Evolutionary conservation across 495 filamentous ascomycete genomes (phyloP), one percentile per base, ranked within the genome.

Genomic region (Podospora conica): DNA sequence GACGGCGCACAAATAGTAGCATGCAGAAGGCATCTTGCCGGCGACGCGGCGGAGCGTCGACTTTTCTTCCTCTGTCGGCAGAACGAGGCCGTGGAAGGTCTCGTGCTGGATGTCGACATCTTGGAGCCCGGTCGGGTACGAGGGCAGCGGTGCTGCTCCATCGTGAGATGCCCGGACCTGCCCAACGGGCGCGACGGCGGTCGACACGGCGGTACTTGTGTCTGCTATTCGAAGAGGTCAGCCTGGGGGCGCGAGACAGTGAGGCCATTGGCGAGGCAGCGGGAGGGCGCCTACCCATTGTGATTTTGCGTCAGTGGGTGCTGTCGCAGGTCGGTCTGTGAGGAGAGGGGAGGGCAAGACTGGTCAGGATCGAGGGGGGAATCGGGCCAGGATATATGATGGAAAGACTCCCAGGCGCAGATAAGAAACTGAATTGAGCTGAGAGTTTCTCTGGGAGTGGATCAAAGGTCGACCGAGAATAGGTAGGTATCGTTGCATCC

Each of bases 41-140:
- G 84, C 76, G 8, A 87, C 77, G 57, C 81, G 82, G 53, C 83
- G 85, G 9, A 87, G 75, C 1, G 79, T 82, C 6, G 72, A 67
- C 57, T 73, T 74, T 68, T 88, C 85, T 48, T 85, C 81, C 58
- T 83, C 81, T 9, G 83, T 84, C 1, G 85, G 84, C 55, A 76
- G 64, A 28, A 82, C 75, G 61, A 80, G 76, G 20, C 79, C 77
- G 54, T 82, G 74, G 60, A 66, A 70, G 5, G 70, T 74, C 64
- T 72, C 71, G 63, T 65, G 74, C 61, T 73, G 67, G 53, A 73
- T 68, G 9, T 71, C 40, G 40, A 48, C 18, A 8, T 48, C 40
- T 15, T 18, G 15, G 40, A 48, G 15, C 15, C 9, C 40, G 5
- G 40, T 18, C 15, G 40, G 40, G 40, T 48, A 48, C 6, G 40